Evolutionary conservation across 306 rosid genomes (phyloP).

Genomic region (Begonia masoniana): DNA sequence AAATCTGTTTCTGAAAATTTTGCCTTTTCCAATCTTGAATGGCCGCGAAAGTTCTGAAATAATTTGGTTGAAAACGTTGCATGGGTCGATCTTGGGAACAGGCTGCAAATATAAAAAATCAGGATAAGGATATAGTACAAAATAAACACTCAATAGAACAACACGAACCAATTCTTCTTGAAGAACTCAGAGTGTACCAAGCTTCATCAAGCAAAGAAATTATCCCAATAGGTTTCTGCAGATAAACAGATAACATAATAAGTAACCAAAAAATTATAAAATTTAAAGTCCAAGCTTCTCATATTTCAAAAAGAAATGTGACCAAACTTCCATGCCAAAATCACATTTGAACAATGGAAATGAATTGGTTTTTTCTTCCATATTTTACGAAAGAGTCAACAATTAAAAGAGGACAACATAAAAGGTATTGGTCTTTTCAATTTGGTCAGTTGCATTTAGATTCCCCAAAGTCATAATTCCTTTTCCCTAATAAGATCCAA

Average conservation of each 20-base stretch:
- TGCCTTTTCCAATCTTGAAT: constrained; percentile 69
- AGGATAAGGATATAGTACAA: constrained; percentile 27
- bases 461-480: too few relatives aligned
- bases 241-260: constrained; percentile 12
- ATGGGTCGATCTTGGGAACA: constrained; percentile 94
- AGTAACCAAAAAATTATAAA: constrained; percentile 2
- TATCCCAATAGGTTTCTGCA: constrained; percentile 96
- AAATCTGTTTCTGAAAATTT: constrained; percentile 95
- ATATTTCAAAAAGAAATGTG: background rate
- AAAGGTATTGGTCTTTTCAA: too few relatives aligned
- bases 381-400: too few relatives aligned
- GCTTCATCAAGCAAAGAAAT: constrained; percentile 93
- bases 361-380: too few relatives aligned
- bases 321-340: too few relatives aligned
- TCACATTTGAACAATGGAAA: too few relatives aligned
- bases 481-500: too few relatives aligned
- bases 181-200: constrained; percentile 65
- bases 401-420: too few relatives aligned
- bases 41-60: constrained; percentile 65
- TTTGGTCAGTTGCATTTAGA: too few relatives aligned
- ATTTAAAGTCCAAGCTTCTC: too few relatives aligned
- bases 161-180: constrained; percentile 33
- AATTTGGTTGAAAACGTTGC: constrained; percentile 86
- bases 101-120: constrained; percentile 51
- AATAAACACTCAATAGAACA: constrained; percentile 10